Base-by-base conservation (phyloP, 164 flowering plant species). In the Annona squamosa region DNA sequence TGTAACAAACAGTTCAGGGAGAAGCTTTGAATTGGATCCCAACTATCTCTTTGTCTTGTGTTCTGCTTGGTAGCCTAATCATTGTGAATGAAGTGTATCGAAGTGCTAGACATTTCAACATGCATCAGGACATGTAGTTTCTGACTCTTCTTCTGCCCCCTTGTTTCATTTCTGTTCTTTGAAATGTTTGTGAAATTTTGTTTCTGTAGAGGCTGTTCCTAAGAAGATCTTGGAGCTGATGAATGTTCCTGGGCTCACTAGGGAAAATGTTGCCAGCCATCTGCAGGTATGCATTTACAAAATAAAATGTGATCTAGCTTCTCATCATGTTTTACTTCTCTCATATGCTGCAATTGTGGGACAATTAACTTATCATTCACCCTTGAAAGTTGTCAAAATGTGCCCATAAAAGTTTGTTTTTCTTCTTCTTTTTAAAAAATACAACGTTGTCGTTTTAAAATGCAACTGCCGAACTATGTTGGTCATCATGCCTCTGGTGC, bases 221-320 rank as follows among this genome's bases (percentile, higher is more conserved):
- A 95, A 95, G 89, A 92, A 90, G 79, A 93, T 95, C 76, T 81
- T 95, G 76, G 98, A 95, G 84, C 73, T 91, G 81, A 95, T 92
- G 99, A 95, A 91, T 82, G 93, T 95, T 67, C 93, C 93, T 19
- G 98, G 98, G 18, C 89, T 95, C 16, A 92, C 96, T 37, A 85
- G 99, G 75, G 99, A 95, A 83, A 95, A 95, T 83, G 99, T 95
- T 74, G 99, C 99, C 1, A 92, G 98, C 81, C 99, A 94, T 77
- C 91, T 94, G 74, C 99, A 94, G 95, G 99, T 94, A 83, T n/a
- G 37, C 37, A 26, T 57, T n/a, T 37, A 52, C 67, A 66, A 5
- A 52, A 52, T 52, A 52, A 16, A 10, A 52, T 52, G 9, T 10
- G 13, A 7, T 52, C 7, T 16, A 10, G 59, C 9, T 52, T 52